Evolutionary conservation across 495 filamentous ascomycete species (phyloP).

Genomic region (Mycothermus thermophilus): DNA sequence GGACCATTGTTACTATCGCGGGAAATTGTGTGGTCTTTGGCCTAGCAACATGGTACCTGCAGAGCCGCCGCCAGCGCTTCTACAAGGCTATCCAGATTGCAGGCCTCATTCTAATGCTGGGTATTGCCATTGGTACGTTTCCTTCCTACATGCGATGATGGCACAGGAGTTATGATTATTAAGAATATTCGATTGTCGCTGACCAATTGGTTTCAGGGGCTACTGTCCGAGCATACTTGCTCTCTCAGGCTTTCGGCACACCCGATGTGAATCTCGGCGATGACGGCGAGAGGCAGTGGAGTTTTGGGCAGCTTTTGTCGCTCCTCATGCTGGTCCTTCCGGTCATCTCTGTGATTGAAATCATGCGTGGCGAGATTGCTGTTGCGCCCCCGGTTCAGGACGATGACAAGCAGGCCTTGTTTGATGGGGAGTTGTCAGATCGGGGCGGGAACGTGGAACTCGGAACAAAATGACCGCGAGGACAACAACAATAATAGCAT

Average conservation of each 20-base stretch:
- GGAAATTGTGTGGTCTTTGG: conserved; percentile 37
- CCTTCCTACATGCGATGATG: not conserved
- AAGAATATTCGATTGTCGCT: no score
- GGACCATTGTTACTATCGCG: conserved; percentile 39
- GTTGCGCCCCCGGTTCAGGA: conserved; percentile 26
- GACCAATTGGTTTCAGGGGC: conserved; percentile 17
- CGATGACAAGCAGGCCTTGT: conserved; percentile 9
- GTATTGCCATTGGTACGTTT: conserved; percentile 25
- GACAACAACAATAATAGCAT: no score
- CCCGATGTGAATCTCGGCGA: conserved; percentile 30
- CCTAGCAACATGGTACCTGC: conserved; percentile 42
- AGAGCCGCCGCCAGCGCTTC: conserved; percentile 30
- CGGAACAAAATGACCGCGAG: no score
- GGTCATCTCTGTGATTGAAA: conserved; percentile 40
- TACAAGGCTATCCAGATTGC: conserved; percentile 32
- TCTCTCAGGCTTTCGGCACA: conserved; percentile 39
- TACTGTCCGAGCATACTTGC: conserved; percentile 32
- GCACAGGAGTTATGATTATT: not conserved
- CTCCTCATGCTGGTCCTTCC: conserved; percentile 41
- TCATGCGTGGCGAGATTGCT: conserved; percentile 37
- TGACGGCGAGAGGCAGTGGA: conserved; percentile 39
- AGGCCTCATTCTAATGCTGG: conserved; percentile 34
- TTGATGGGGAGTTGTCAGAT: conserved; percentile 10
- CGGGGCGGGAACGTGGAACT: no score
- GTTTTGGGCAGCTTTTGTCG: conserved; percentile 42